Conservation (phyloP, 495 filamentous ascomycete species). For the Choiromyces venosus region DNA sequence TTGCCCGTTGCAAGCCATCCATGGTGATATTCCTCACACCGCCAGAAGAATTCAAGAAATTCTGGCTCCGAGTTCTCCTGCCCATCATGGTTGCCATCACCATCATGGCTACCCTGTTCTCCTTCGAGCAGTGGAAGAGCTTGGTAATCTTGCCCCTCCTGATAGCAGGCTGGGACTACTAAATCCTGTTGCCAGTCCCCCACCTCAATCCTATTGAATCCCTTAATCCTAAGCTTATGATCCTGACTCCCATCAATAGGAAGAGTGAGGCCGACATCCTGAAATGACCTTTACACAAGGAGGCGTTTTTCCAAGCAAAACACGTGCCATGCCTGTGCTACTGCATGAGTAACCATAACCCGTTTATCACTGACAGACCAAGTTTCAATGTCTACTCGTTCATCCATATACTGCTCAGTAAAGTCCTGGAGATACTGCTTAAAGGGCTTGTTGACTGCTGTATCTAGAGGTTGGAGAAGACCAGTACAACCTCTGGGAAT, state of each 20-base stretch:
- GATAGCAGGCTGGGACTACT: too few relatives aligned
- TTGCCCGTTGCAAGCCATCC: neutral
- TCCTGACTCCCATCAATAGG: neutral
- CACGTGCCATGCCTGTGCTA: neutral
- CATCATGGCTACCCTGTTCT: neutral
- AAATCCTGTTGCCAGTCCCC: too few relatives aligned
- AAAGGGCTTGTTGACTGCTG: too few relatives aligned
- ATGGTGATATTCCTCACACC: neutral
- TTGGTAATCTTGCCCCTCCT: too few relatives aligned
- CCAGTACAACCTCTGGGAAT: too few relatives aligned
- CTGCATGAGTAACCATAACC: neutral
- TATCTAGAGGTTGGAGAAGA: too few relatives aligned
- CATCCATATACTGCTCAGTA: too few relatives aligned
- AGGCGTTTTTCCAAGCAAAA: neutral
- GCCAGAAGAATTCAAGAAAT: neutral
- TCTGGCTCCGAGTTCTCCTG: neutral
- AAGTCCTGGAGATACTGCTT: too few relatives aligned
- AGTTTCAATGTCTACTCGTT: neutral
- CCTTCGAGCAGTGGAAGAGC: too few relatives aligned
- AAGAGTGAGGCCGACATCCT: neutral
- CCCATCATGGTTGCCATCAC: neutral
- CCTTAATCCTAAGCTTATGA: constrained; percentile 9
- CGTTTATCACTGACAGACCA: neutral
- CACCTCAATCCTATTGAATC: neutral
- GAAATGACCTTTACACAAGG: too few relatives aligned